These are phyloP conservation scores for Euptelea pleiosperma DNA, from an alignment of 164 flowering plant genomes.

Conservation along the genomic window DNA sequence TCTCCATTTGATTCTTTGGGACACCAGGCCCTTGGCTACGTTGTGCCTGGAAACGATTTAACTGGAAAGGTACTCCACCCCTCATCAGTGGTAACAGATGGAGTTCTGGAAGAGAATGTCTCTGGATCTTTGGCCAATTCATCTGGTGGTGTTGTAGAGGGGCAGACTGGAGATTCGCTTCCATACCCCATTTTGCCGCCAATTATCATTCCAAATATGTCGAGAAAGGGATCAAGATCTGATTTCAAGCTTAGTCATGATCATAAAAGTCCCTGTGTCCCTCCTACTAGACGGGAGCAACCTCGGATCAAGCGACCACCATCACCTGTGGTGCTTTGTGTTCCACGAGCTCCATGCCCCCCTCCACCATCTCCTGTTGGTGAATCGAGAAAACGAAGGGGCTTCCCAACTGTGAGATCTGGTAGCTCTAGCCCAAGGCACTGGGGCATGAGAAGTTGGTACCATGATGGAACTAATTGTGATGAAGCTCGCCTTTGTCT, in stretches of 20 bases:
- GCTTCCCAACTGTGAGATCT: constrained; percentile 93
- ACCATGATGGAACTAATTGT: constrained; percentile 57
- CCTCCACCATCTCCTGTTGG: constrained; percentile 89
- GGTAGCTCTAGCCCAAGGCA: constrained; percentile 99
- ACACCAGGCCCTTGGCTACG: constrained; percentile 75
- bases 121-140: constrained; percentile 56
- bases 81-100: constrained; percentile 50
- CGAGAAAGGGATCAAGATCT: constrained; percentile 69
- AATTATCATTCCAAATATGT: constrained; percentile 71
- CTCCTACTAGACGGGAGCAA: constrained; percentile 63
- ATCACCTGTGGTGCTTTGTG: constrained; percentile 94
- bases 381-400: constrained; percentile 77
- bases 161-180: constrained; percentile 58
- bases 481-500: constrained; percentile 61
- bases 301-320: constrained; percentile 92
- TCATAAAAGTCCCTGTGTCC: constrained; percentile 73
- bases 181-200: constrained; percentile 79
- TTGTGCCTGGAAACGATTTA: constrained; percentile 66
- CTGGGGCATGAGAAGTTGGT: constrained; percentile 87
- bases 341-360: constrained; percentile 83
- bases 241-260: constrained; percentile 64
- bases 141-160: constrained; percentile 56
- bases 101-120: constrained; percentile 49
- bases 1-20: constrained; percentile 88
- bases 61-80: constrained; percentile 51